A percentile compares a stretch with the other conserved stretches of the same genome.
phyloP scores from a whole-genome alignment of 164 flowering plant species.

The Malania oleifera region DNA sequence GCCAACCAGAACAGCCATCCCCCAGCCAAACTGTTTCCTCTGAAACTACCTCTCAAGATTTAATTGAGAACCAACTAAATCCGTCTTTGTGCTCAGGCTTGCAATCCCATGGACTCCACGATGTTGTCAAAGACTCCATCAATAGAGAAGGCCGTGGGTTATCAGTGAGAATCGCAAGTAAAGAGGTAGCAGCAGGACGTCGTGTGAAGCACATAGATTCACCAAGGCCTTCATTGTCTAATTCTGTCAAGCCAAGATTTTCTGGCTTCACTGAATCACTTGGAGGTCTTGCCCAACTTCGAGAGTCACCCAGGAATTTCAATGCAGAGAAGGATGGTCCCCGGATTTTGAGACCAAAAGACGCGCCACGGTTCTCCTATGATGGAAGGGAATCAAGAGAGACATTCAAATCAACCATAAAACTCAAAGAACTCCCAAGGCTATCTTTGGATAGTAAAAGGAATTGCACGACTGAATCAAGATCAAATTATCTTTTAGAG shows the following conservation, averaged over 20 bases:
- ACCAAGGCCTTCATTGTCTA: constrained; percentile 35
- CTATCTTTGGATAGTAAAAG: constrained; percentile 57
- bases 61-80: constrained; percentile 12
- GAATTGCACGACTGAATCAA: constrained; percentile 16
- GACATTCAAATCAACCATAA: constrained; percentile 22
- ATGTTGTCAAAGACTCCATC: constrained; percentile 41
- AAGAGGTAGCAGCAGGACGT: constrained; percentile 18
- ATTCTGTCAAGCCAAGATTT: constrained; percentile 16
- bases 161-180: constrained; percentile 26
- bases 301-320: constrained; percentile 16
- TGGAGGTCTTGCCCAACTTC: constrained; percentile 20
- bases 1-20: constrained; percentile 22
- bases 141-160: constrained; percentile 36
- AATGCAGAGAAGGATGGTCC: constrained; percentile 18
- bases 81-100: constrained; percentile 7
- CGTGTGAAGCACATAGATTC: constrained; percentile 45
- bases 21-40: constrained; percentile 11
- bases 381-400: constrained; percentile 54
- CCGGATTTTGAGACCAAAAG: constrained; percentile 15
- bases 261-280: constrained; percentile 27
- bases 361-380: constrained; percentile 46
- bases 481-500: constrained; percentile 10
- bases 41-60: constrained; percentile 9
- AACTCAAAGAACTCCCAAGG: constrained; percentile 54
- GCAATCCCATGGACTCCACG: constrained; percentile 26